Evolutionary conservation across 192 early-diverging fungal genomes (phyloP).

Genomic region (Spinellus fusiger): DNA sequence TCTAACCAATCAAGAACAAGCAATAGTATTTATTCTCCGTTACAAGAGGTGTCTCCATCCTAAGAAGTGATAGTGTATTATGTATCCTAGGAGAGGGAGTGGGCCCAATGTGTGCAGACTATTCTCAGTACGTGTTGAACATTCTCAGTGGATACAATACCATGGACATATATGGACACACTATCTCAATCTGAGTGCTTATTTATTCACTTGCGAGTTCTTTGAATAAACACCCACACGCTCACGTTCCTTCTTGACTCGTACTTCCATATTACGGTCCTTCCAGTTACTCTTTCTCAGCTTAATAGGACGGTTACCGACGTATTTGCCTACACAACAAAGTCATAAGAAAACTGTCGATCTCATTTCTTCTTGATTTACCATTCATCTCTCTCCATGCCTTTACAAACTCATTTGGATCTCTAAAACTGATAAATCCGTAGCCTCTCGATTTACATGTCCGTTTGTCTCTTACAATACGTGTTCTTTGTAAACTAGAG

Average conservation of each 20-base stretch:
- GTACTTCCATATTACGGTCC: conserved; percentile 77
- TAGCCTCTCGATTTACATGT: conserved; percentile 86
- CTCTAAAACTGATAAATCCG: conserved; percentile 90
- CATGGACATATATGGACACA: too few species aligned
- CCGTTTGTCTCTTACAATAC: conserved; percentile 81
- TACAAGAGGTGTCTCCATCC: too few species aligned
- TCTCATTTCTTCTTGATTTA: conserved; percentile 19
- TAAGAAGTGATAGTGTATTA: too few species aligned
- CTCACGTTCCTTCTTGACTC: conserved; percentile 36
- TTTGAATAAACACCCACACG: conserved; percentile 32
- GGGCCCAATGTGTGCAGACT: too few species aligned
- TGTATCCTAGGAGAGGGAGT: too few species aligned
- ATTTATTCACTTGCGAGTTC: conserved; percentile 10
- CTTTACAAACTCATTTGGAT: conserved; percentile 85
- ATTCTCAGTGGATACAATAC: too few species aligned
- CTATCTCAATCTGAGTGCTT: too few species aligned
- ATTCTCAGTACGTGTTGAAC: too few species aligned
- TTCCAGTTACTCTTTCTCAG: conserved; percentile 91
- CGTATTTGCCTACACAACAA: conserved; percentile 76
- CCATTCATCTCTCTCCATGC: conserved; percentile 97
- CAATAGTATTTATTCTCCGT: too few species aligned
- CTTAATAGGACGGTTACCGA: conserved; percentile 92
- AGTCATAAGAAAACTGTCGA: neutral
- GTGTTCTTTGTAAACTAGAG: conserved; percentile 70
- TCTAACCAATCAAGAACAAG: too few species aligned